These are phyloP conservation scores for Tremellales sp. DNA, from an alignment of 1,284 basidiomycete species.

Conservation along the genomic window DNA sequence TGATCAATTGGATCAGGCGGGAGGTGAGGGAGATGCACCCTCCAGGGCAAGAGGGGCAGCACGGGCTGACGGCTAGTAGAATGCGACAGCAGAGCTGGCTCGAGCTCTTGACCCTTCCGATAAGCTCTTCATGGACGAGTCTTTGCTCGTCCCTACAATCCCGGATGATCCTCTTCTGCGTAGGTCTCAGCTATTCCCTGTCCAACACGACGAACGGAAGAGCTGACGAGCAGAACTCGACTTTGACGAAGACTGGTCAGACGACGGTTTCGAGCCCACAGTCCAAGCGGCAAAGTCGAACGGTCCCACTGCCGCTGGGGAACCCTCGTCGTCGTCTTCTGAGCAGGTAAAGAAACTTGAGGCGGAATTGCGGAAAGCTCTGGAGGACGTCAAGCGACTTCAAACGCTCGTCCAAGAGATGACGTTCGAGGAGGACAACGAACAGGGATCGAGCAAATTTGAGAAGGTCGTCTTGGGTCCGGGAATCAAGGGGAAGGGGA, in stretches of 20 bases:
- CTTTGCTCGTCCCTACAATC: slow-evolving; percentile 70
- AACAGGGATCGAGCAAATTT: not conserved
- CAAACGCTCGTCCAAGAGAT: slow-evolving; percentile 30
- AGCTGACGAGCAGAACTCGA: slow-evolving; percentile 53
- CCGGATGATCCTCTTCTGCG: slow-evolving; percentile 85
- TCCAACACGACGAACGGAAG: not conserved
- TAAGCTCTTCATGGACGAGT: slow-evolving; percentile 64
- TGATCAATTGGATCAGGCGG: slow-evolving; percentile 83
- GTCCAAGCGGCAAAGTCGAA: slow-evolving; percentile 14
- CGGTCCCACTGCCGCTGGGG: slow-evolving; percentile 6
- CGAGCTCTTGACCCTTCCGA: slow-evolving; percentile 57
- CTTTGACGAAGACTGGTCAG: slow-evolving; percentile 66
- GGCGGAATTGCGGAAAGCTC: slow-evolving; percentile 31
- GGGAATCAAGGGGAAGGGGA: slow-evolving; percentile 33
- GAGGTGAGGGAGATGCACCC: slow-evolving; percentile 53
- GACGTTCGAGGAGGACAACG: slow-evolving; percentile 22
- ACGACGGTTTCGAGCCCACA: slow-evolving; percentile 47
- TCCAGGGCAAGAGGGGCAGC: not conserved
- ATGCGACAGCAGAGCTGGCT: slow-evolving; percentile 43
- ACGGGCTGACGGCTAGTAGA: not conserved
- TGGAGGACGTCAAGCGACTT: slow-evolving; percentile 29
- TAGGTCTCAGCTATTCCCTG: slow-evolving; percentile 48
- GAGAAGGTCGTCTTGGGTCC: slow-evolving; percentile 45
- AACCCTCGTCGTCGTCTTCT: not conserved
- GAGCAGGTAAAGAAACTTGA: slow-evolving; percentile 34